phyloP scores from a whole-genome alignment of 768 basidiomycete species.

The Tephrocybe sp. region DNA sequence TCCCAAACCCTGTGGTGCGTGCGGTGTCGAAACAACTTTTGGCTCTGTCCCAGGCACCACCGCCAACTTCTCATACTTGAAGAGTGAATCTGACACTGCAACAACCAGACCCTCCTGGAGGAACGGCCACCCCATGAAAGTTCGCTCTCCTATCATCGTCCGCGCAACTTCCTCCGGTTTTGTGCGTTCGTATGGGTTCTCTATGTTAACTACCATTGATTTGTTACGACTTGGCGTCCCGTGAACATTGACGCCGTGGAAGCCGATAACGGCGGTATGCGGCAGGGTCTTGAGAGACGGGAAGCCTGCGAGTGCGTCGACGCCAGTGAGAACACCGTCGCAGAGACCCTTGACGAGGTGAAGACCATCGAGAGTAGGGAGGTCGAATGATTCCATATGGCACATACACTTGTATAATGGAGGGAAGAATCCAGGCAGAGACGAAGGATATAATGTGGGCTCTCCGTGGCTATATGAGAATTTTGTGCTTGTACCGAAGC shows the following conservation, averaged over 20 bases:
- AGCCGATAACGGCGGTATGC: constrained; percentile 68
- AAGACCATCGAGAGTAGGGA: constrained; percentile 84
- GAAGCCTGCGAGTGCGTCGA: constrained; percentile 89
- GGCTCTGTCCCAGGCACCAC: constrained; percentile 48
- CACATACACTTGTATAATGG: constrained; percentile 78
- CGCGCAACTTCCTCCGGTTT: constrained; percentile 73
- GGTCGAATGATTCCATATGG: constrained; percentile 76
- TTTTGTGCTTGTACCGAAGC: constrained; percentile 73
- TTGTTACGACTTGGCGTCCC: constrained; percentile 88
- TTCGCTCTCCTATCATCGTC: constrained; percentile 71
- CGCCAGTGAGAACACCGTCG: constrained; percentile 85
- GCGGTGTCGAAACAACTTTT: constrained; percentile 70
- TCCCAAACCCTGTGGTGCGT: constrained; percentile 61
- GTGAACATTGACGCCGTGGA: constrained; percentile 92
- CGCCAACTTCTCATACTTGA: constrained; percentile 76
- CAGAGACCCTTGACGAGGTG: constrained; percentile 84
- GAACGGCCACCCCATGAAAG: constrained; percentile 92
- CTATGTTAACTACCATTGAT: constrained; percentile 86
- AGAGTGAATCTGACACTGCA: constrained; percentile 80
- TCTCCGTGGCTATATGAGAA: constrained; percentile 69
- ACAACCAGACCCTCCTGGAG: constrained; percentile 88
- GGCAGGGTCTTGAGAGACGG: constrained; percentile 91
- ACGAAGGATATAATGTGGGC: constrained; percentile 80
- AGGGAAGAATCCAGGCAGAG: constrained; percentile 94
- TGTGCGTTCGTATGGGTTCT: constrained; percentile 66